Base-by-base conservation (phyloP, 2,329 filamentous ascomycete species). In the Sarocladium brachiariae region DNA sequence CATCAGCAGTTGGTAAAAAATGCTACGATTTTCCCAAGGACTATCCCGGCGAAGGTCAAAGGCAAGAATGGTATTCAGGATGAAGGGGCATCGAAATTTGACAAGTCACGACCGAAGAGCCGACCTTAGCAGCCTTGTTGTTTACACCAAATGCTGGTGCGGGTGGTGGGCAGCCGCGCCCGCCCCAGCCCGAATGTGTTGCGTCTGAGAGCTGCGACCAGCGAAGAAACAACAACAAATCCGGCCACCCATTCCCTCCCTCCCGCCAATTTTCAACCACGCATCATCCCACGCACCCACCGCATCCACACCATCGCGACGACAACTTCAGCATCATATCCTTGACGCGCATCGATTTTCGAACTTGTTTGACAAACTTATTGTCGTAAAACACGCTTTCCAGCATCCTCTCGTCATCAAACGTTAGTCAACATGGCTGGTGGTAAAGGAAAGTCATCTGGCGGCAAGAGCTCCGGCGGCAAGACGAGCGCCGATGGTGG, bases 401-500 rank as follows among this genome's bases (percentile, higher is more conserved):
- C 43, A 31, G 11, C 46, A 14, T 14, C 27, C 19, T 33, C 16
- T 46, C 43, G 43, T 11, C 13, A 24, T 33, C 14, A 16, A 24
- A 37, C 35, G n/a, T 16, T 19, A 35, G 30, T 27, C 30, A 49
- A 35, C 18, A 82, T 83, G 79, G 70, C 90, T 66, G 91, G 91
- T 67, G 90, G 90, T 75, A 96, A 96, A 80, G 91, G 91, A 80
- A 95, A 90, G 78, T 89, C 84, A 57, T 81, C 86, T 61, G 90
- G 91, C 63, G 91, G 91, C 66, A 96, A 95, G 83, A 91, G 74
- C 68, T 78, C 86, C 52, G 88, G 88, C 62, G 87, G 88, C 61
- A 93, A 93, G 78, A 78, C 76, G 47, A 74, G 74, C 54, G 73
- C 65, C 63, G 51, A 27, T 24, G 84, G 84, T 59, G 80, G 78